phyloP scores from a whole-genome alignment of 176 grass and related monocot genomes.

The Thalia dealbata region DNA sequence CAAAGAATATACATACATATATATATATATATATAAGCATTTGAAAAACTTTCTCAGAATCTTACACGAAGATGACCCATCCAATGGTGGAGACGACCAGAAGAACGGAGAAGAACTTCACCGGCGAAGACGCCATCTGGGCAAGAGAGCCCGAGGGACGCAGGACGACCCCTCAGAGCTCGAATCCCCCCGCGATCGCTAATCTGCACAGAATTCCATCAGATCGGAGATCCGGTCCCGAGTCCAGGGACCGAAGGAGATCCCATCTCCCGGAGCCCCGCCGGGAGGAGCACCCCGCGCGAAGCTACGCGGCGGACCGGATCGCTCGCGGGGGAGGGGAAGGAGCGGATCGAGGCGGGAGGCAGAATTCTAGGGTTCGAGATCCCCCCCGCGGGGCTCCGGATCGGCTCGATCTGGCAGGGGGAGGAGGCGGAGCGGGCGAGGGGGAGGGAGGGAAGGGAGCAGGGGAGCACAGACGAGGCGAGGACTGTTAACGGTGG shows the following conservation, averaged over 20 bases:
- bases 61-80: slow-evolving; percentile 95
- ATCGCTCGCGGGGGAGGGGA: background rate
- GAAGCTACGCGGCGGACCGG: background rate
- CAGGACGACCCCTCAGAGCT: background rate
- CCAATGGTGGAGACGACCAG: slow-evolving; percentile 66
- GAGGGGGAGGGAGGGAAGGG: background rate
- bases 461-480: too few relatives aligned
- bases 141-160: background rate
- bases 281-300: background rate
- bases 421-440: background rate
- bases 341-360: background rate
- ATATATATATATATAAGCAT: slow-evolving; percentile 7
- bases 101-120: slow-evolving; percentile 93
- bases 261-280: slow-evolving; percentile 3
- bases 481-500: too few relatives aligned
- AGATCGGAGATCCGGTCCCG: background rate
- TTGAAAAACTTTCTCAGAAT: slow-evolving; percentile 4
- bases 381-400: background rate
- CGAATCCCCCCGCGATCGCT: background rate
- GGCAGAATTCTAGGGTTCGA: background rate
- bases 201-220: background rate
- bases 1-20: too few relatives aligned
- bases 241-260: background rate
- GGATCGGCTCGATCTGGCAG: background rate
- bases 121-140: slow-evolving; percentile 90